Percentiles rank a stretch among this genome's conserved stretches.
Evolutionary conservation across 495 filamentous ascomycete species (phyloP).

Genomic region (Lindgomyces ingoldianus): DNA sequence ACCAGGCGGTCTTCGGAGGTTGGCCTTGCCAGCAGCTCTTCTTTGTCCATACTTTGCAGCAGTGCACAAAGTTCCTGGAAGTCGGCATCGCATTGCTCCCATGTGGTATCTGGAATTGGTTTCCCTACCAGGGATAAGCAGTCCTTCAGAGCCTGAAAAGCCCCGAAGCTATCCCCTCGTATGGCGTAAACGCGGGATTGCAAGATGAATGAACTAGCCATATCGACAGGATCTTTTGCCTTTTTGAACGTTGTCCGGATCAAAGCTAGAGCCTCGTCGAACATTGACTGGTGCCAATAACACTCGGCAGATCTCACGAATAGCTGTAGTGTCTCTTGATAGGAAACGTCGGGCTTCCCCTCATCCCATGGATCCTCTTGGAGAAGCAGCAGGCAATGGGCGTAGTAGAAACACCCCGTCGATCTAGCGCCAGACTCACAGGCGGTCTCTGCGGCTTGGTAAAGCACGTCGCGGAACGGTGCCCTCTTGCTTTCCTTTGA

Average conservation of each 20-base stretch:
- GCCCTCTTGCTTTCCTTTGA: slow-evolving; percentile 57
- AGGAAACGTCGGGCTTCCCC: slow-evolving; percentile 67
- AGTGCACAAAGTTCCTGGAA: slow-evolving; percentile 63
- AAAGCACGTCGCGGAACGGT: slow-evolving; percentile 70
- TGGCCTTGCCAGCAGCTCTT: slow-evolving; percentile 55
- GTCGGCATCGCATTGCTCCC: slow-evolving; percentile 71
- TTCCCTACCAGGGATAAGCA: slow-evolving; percentile 69
- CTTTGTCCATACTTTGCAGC: slow-evolving; percentile 61
- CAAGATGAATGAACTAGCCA: slow-evolving; percentile 75
- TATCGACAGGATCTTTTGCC: slow-evolving; percentile 68
- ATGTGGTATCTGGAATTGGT: slow-evolving; percentile 63
- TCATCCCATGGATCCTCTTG: slow-evolving; percentile 79
- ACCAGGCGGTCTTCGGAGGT: slow-evolving; percentile 55
- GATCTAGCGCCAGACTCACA: slow-evolving; percentile 76
- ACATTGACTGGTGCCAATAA: slow-evolving; percentile 71
- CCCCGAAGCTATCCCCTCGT: slow-evolving; percentile 64
- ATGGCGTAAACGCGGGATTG: slow-evolving; percentile 75
- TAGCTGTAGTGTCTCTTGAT: slow-evolving; percentile 78
- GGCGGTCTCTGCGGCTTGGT: slow-evolving; percentile 72
- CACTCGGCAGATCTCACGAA: slow-evolving; percentile 78
- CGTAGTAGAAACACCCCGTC: slow-evolving; percentile 76
- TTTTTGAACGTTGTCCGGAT: slow-evolving; percentile 65
- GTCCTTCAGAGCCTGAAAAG: slow-evolving; percentile 66
- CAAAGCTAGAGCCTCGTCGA: slow-evolving; percentile 62
- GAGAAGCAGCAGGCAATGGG: slow-evolving; percentile 71